phyloP scores from a whole-genome alignment of 768 basidiomycete genomes.

The Plicaturopsis crispa region DNA sequence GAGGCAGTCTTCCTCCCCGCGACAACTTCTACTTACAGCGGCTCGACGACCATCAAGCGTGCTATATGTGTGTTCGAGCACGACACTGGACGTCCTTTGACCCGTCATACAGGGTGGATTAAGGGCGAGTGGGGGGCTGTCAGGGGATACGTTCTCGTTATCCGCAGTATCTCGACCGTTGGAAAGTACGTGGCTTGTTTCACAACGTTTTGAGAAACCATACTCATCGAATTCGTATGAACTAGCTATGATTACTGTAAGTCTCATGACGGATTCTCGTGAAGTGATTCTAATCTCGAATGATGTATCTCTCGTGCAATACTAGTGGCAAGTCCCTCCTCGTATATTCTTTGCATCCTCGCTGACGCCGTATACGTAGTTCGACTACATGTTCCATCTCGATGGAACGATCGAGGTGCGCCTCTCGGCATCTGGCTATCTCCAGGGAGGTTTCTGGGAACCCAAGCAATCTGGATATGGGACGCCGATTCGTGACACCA shows the following conservation, averaged over 20 bases:
- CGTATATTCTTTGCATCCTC: too few relatives aligned
- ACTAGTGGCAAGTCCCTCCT: too few relatives aligned
- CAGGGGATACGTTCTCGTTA: conserved; percentile 50
- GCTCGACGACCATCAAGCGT: conserved; percentile 35
- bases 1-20: conserved; percentile 56
- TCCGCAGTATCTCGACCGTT: conserved; percentile 51
- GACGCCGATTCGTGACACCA: conserved; percentile 42
- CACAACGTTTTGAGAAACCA: background rate
- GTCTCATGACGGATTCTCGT: conserved; percentile 18
- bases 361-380: conserved; percentile 23
- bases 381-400: conserved; percentile 59
- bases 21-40: conserved; percentile 38
- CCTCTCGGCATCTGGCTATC: conserved; percentile 59
- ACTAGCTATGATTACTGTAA: conserved; percentile 47
- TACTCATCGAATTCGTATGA: conserved; percentile 1
- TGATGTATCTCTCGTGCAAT: too few relatives aligned
- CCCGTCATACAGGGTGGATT: conserved; percentile 46
- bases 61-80: conserved; percentile 63
- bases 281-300: too few relatives aligned
- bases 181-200: conserved; percentile 44
- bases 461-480: conserved; percentile 43
- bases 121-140: conserved; percentile 53
- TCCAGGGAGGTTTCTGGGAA: conserved; percentile 59
- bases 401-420: conserved; percentile 67
- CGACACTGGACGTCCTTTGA: conserved; percentile 49